Conservation (phyloP, 169 alveolate species). For the Plasmodium inui region DNA sequence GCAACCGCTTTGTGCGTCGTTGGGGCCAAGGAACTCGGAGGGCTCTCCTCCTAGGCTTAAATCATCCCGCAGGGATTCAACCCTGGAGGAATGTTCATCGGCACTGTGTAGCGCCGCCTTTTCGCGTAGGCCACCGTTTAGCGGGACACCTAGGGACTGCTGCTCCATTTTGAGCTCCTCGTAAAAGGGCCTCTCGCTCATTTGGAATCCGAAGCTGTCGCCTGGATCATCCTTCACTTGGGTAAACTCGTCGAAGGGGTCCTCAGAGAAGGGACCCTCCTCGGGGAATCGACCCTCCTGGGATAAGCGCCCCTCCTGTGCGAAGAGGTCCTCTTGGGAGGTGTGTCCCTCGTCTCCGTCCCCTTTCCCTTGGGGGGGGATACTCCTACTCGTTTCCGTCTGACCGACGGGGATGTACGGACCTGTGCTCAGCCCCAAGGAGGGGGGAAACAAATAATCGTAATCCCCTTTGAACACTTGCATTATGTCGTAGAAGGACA, state of each 20-base stretch:
- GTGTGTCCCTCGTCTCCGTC: not conserved
- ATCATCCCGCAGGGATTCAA: not conserved
- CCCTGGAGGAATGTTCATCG: not conserved
- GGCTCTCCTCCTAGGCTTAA: not conserved
- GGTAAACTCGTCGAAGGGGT: not conserved
- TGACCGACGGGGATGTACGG: not conserved
- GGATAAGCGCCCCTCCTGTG: not conserved
- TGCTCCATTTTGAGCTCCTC: not conserved
- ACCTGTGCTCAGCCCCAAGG: not conserved
- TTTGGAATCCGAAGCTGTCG: not conserved
- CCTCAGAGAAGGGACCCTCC: not conserved
- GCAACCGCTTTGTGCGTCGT: not conserved
- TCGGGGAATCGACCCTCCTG: not conserved
- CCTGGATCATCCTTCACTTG: not conserved
- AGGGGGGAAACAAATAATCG: slow-evolving; percentile 9
- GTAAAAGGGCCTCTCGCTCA: not conserved
- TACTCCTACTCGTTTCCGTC: not conserved
- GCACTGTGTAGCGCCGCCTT: not conserved
- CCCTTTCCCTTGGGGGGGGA: not conserved
- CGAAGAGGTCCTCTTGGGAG: not conserved
- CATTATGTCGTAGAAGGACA: slow-evolving; percentile 50
- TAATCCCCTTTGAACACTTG: slow-evolving; percentile 59
- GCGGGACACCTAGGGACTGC: not conserved
- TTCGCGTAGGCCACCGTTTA: not conserved
- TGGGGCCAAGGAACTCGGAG: not conserved